A percentile compares a stretch with the other conserved stretches of the same genome.
Conservation (phyloP, 2,329 filamentous ascomycete genomes). For the Apiospora phragmitis region DNA sequence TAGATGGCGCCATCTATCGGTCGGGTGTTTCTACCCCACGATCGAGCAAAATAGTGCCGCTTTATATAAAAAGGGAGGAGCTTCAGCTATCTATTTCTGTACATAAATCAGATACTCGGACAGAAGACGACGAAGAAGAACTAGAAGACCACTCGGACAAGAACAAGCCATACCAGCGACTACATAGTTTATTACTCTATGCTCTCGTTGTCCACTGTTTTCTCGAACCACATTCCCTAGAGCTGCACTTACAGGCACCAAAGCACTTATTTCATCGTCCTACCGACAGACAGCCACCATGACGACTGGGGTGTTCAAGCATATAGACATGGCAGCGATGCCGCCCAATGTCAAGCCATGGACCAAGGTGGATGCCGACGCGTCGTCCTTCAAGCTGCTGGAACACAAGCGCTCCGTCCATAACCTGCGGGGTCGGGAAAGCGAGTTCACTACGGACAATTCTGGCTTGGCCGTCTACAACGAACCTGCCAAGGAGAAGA, state of each 20-base stretch:
- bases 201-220: background rate
- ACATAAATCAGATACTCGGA: background rate
- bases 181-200: background rate
- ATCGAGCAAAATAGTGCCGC: background rate
- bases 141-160: background rate
- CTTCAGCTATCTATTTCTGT: background rate
- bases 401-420: constrained; percentile 49
- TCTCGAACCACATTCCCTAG: background rate
- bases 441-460: constrained; percentile 55
- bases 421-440: constrained; percentile 53
- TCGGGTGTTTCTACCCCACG: background rate
- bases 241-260: background rate
- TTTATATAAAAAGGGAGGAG: background rate
- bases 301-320: constrained; percentile 60
- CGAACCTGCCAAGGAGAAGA: constrained; percentile 52
- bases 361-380: constrained; percentile 64
- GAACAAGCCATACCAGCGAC: background rate
- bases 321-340: constrained; percentile 58
- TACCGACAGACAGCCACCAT: constrained; percentile 37
- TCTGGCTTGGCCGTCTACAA: constrained; percentile 59
- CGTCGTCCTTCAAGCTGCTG: constrained; percentile 51
- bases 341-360: constrained; percentile 53
- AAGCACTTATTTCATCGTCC: background rate
- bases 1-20: background rate
- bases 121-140: background rate